A percentile compares a stretch with the other conserved stretches of the same genome.
Evolutionary conservation across 768 basidiomycete genomes (phyloP).

Genomic region (Naganishia antarctica): DNA sequence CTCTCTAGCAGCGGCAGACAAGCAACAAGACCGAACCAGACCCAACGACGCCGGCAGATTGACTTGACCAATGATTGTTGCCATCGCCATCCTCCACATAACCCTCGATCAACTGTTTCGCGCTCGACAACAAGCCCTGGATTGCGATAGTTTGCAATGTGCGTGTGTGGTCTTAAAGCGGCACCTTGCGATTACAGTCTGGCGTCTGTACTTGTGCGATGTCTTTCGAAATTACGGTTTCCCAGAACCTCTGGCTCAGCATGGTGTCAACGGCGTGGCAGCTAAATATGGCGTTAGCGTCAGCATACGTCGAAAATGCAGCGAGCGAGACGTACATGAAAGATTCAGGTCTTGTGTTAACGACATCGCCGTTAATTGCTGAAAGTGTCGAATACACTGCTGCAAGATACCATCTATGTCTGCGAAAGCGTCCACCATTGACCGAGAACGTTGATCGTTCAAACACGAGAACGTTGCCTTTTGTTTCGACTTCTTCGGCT

Average conservation of each 20-base stretch:
- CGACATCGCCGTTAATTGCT: conserved; percentile 49
- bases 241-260: conserved; percentile 72
- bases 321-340: neutral
- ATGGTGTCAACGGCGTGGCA: conserved; percentile 54
- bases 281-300: neutral
- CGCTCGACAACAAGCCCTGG: conserved; percentile 56
- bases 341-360: conserved; percentile 53
- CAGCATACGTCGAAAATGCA: neutral
- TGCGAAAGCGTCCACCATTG: conserved; percentile 52
- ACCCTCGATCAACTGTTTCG: conserved; percentile 67
- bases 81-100: conserved; percentile 71
- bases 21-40: no score
- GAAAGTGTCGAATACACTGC: conserved; percentile 37
- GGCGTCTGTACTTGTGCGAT: conserved; percentile 62
- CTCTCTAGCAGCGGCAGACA: no score
- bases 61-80: no score
- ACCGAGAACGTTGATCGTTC: neutral
- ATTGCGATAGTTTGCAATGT: conserved; percentile 67
- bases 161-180: conserved; percentile 68
- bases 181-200: conserved; percentile 54
- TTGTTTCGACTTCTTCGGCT: conserved; percentile 2
- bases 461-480: neutral
- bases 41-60: no score
- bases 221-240: conserved; percentile 67
- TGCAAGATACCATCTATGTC: conserved; percentile 60